Base-by-base conservation (phyloP, 352 stramenopile species). In the Pythium brachiatum region DNA sequence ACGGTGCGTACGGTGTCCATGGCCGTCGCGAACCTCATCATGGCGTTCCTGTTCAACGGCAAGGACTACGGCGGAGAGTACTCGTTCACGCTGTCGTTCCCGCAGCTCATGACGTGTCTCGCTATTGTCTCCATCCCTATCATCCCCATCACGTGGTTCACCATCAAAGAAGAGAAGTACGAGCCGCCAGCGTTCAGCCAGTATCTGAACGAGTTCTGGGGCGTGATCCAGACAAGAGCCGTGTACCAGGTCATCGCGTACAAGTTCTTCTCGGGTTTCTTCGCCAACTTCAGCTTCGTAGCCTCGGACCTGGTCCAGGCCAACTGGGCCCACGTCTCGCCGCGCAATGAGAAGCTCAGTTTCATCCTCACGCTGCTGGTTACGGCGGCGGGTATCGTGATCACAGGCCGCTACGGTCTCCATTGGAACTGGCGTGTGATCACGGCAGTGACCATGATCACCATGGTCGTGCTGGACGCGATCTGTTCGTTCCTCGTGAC, bases 21-120 rank as follows among this genome's bases (percentile, higher is more conserved):
- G 43, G 62, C 63, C n/a, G 13, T 75, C 18, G 52, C 67, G 3
- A 71, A 70, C 34, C 31, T 66, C 11, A 41, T 79, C 20, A 64
- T 72, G 39, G 75, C 67, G 32, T 68, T 83, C 39, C 57, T 58
- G 15, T 64, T 83, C 47, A 83, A 83, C 57, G 70, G 67, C 8
- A 55, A 54, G 20, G 43, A 70, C 32, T 83, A 83, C 48, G 72
- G 72, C 20, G 75, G 75, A 27, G 55, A 65, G 20, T 83, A 78
- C 47, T 21, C 47, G 27, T 76, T 61, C 32, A 70, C 62, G 20
- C 41, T 83, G 12, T 66, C 60, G 43, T 75, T 78, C 55, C 68
- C 63, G 32, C 44, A 63, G 29, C 43, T 75, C 31, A 78, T 78
- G 71, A 48, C 65, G 20, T 58, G 38, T 26, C 58, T 76, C 7